phyloP scores from a whole-genome alignment of 2,329 filamentous ascomycete species.

The Grosmannia serpens region DNA sequence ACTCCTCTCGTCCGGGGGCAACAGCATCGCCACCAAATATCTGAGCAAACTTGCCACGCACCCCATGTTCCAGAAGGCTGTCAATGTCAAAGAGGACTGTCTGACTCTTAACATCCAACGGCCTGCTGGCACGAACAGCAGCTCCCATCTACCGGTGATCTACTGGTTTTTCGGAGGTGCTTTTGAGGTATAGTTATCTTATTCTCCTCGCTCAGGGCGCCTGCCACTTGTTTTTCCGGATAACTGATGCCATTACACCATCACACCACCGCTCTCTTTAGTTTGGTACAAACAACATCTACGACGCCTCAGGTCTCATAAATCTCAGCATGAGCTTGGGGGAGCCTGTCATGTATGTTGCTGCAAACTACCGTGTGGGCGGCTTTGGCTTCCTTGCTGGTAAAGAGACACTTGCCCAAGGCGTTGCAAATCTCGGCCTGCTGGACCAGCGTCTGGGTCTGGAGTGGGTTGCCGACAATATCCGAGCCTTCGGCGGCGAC shows the following conservation, averaged over 20 bases:
- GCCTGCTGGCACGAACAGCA: conserved; percentile 41
- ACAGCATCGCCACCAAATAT: conserved; percentile 27
- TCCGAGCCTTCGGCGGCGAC: conserved; percentile 67
- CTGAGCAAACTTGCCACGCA: conserved; percentile 39
- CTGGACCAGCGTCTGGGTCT: conserved; percentile 62
- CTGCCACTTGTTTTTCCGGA: not conserved
- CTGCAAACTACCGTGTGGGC: conserved; percentile 66
- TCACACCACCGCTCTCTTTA: conserved; percentile 5
- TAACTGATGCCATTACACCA: not conserved
- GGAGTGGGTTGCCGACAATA: conserved; percentile 69
- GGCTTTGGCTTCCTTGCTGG: conserved; percentile 66
- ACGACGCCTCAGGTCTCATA: conserved; percentile 38
- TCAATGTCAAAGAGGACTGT: conserved; percentile 51
- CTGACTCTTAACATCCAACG: conserved; percentile 49
- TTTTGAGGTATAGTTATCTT: conserved; percentile 31
- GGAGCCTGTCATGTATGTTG: conserved; percentile 62
- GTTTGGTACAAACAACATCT: conserved; percentile 37
- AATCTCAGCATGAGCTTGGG: conserved; percentile 31
- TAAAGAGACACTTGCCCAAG: conserved; percentile 54
- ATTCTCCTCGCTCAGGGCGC: not conserved
- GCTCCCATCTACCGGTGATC: conserved; percentile 51
- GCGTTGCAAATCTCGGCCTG: conserved; percentile 58
- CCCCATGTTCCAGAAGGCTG: conserved; percentile 44
- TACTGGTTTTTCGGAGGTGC: conserved; percentile 64
- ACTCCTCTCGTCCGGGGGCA: conserved; percentile 42